phyloP scores from a whole-genome alignment of 2,329 filamentous ascomycete genomes.

The Fusarium lyarnte region DNA sequence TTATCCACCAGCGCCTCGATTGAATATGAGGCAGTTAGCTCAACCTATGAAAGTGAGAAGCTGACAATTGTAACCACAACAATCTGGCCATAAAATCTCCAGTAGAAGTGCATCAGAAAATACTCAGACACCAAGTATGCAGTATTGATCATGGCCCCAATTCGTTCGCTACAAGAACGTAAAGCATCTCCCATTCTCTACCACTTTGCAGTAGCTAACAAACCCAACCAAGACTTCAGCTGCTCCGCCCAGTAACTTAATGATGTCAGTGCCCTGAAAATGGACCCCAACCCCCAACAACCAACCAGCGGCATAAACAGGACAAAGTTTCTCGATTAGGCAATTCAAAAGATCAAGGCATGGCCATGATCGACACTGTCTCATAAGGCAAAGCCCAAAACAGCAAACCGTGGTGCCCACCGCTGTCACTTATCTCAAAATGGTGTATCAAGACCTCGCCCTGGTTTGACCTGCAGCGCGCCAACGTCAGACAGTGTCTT shows the following conservation, averaged over 20 bases:
- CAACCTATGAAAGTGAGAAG: no score
- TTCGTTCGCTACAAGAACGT: no score
- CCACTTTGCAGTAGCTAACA: background rate
- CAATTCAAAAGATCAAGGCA: background rate
- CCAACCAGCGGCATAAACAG: rapidly evolving
- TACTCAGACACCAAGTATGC: background rate
- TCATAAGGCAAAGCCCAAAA: background rate
- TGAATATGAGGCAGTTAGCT: no score
- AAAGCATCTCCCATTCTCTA: background rate
- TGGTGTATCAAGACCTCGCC: background rate
- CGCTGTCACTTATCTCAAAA: background rate
- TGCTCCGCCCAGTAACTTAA: background rate
- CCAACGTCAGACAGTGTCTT: background rate
- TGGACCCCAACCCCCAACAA: rapidly evolving
- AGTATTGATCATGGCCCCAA: background rate
- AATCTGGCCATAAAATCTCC: rapidly evolving
- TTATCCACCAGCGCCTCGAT: no score
- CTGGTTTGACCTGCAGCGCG: no score
- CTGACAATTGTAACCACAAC: rapidly evolving
- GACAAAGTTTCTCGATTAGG: background rate
- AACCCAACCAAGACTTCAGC: background rate
- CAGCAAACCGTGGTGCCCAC: background rate
- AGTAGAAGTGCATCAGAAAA: rapidly evolving
- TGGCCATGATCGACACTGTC: background rate
- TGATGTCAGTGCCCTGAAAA: background rate